These are phyloP conservation scores for Aristolochia californica DNA, from an alignment of 164 flowering plant genomes.

Conservation along the genomic window DNA sequence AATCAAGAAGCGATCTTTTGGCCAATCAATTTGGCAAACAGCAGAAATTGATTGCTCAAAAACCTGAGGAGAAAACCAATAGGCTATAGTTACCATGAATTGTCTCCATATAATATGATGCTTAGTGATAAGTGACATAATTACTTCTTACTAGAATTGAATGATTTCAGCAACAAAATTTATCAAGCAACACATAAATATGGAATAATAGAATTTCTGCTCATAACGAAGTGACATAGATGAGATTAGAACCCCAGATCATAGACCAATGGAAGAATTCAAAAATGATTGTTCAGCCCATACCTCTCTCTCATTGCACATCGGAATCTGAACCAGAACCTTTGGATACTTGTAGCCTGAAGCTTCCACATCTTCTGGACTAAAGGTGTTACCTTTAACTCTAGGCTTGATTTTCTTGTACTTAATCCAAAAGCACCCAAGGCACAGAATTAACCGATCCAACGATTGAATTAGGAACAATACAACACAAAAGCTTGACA, in stretches of 20 bases:
- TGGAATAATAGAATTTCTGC: no score
- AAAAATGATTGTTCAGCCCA: constrained; percentile 1
- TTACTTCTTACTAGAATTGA: no score
- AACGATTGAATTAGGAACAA: constrained; percentile 73
- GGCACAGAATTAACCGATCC: constrained; percentile 54
- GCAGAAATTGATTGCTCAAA: constrained; percentile 92
- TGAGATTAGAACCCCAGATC: no score
- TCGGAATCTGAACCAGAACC: constrained; percentile 89
- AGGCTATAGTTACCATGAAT: no score
- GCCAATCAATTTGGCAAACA: constrained; percentile 92
- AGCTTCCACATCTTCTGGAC: constrained; percentile 40
- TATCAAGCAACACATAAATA: no score
- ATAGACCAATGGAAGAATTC: background rate
- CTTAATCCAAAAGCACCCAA: constrained; percentile 85
- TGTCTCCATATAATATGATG: background rate
- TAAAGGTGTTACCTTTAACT: constrained; percentile 36
- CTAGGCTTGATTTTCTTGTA: constrained; percentile 57
- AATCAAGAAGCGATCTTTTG: constrained; percentile 57
- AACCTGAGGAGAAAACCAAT: constrained; percentile 41
- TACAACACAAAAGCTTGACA: constrained; percentile 58
- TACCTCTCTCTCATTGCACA: constrained; percentile 95
- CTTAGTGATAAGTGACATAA: no score
- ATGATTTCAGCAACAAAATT: no score
- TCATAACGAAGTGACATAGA: no score
- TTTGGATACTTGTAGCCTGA: constrained; percentile 42